Evolutionary conservation across 2,329 filamentous ascomycete genomes (phyloP).

Genomic region (Aspergillus spinulosporus): DNA sequence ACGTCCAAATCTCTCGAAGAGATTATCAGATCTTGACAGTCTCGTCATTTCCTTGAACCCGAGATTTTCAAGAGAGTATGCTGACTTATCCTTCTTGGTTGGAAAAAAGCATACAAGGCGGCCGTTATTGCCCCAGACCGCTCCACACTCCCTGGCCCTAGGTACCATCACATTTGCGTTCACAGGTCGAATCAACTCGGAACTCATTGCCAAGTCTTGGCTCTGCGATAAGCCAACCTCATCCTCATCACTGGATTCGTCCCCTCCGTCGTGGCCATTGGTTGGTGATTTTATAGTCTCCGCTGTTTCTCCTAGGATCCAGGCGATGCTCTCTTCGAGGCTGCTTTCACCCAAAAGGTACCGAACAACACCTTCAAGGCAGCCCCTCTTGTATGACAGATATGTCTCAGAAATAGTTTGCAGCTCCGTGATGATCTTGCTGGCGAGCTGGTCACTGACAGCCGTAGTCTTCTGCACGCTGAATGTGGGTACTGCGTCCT

Average conservation of each 20-base stretch:
- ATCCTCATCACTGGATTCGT: slow-evolving; percentile 83
- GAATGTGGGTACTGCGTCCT: slow-evolving; percentile 51
- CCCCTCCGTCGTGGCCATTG: slow-evolving; percentile 54
- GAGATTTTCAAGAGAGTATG: slow-evolving; percentile 50
- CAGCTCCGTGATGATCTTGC: slow-evolving; percentile 53
- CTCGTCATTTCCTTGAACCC: slow-evolving; percentile 52
- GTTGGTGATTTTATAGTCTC: slow-evolving; percentile 46
- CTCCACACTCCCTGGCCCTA: slow-evolving; percentile 59
- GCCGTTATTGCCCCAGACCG: slow-evolving; percentile 58
- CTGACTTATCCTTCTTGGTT: slow-evolving; percentile 52
- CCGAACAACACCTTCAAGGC: slow-evolving; percentile 61
- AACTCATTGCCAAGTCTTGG: slow-evolving; percentile 50
- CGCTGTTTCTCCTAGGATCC: slow-evolving; percentile 59
- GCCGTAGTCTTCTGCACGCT: slow-evolving; percentile 59
- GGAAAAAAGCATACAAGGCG: slow-evolving; percentile 61
- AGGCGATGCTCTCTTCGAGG: slow-evolving; percentile 58
- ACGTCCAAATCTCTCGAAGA: slow-evolving; percentile 66
- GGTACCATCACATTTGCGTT: slow-evolving; percentile 66
- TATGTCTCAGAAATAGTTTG: slow-evolving; percentile 57
- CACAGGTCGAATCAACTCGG: slow-evolving; percentile 54
- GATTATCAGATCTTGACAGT: slow-evolving; percentile 50
- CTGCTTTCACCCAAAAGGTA: slow-evolving; percentile 61
- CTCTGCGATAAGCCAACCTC: slow-evolving; percentile 53
- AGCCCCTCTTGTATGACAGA: slow-evolving; percentile 54
- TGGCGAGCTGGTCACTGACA: slow-evolving; percentile 53